phyloP scores from a whole-genome alignment of 371 early-diverging fungal species.

The Mortierella sp. region DNA sequence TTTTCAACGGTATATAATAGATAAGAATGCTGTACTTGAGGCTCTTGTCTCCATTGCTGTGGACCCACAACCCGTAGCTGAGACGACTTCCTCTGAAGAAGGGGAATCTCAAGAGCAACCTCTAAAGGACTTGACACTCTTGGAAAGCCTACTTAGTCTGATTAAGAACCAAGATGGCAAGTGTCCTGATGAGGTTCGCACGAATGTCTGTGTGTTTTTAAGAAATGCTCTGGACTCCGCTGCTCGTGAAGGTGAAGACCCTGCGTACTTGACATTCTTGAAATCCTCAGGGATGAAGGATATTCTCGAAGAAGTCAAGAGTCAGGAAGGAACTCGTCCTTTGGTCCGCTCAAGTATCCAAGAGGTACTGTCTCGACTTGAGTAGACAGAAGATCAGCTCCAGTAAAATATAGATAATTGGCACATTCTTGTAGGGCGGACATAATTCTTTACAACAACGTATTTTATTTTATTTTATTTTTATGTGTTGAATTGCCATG shows the following conservation, averaged over 20 bases:
- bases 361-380: slow-evolving; percentile 36
- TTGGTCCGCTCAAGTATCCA: slow-evolving; percentile 34
- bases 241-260: slow-evolving; percentile 26
- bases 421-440: too few relatives aligned
- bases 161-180: slow-evolving; percentile 51
- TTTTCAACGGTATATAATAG: neutral
- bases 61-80: slow-evolving; percentile 25
- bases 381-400: neutral
- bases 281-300: slow-evolving; percentile 44
- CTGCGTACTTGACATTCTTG: slow-evolving; percentile 40
- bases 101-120: slow-evolving; percentile 27
- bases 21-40: slow-evolving; percentile 40
- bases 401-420: too few relatives aligned
- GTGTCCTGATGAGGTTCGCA: slow-evolving; percentile 64
- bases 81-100: slow-evolving; percentile 23
- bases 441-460: too few relatives aligned
- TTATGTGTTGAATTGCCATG: too few relatives aligned
- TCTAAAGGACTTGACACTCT: slow-evolving; percentile 53
- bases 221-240: slow-evolving; percentile 62
- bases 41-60: slow-evolving; percentile 31
- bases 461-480: neutral
- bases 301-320: slow-evolving; percentile 18
- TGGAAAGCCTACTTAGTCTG: slow-evolving; percentile 61
- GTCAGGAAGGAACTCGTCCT: slow-evolving; percentile 16
- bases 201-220: slow-evolving; percentile 67